Evolutionary conservation across 176 grass and related monocot genomes (phyloP).

Genomic region (Carex parvula): DNA sequence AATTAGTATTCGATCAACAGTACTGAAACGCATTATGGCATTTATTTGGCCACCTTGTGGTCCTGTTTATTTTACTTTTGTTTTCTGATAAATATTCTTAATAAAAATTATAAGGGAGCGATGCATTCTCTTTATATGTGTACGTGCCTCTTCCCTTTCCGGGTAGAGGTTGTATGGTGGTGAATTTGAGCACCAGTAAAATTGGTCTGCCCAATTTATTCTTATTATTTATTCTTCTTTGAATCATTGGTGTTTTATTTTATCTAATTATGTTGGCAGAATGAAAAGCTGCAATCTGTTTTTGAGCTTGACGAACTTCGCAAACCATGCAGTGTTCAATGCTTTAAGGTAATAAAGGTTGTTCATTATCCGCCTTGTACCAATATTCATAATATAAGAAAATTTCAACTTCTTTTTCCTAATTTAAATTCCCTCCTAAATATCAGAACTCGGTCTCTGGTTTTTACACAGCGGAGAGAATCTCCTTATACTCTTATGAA

Average conservation of each 20-base stretch:
- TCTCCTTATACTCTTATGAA: constrained; percentile 31
- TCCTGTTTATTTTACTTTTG: background rate
- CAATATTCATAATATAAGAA: background rate
- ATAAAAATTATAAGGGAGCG: background rate
- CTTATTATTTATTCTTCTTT: no score
- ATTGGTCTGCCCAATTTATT: background rate
- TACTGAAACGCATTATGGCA: background rate
- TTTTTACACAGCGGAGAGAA: constrained; percentile 60
- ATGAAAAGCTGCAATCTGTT: constrained; percentile 58
- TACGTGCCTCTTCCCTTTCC: background rate
- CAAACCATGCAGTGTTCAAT: constrained; percentile 74
- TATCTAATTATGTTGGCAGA: constrained; percentile 48
- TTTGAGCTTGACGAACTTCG: constrained; percentile 66
- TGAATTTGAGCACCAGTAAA: background rate
- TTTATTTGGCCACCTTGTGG: background rate
- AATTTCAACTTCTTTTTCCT: background rate
- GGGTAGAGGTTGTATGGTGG: background rate
- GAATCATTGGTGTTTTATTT: constrained; percentile 22
- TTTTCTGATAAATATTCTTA: background rate
- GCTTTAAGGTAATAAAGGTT: constrained; percentile 62
- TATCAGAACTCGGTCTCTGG: constrained; percentile 25
- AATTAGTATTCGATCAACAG: background rate
- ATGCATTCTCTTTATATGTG: background rate
- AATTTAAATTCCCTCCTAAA: constrained; percentile 1
- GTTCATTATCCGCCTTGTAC: background rate